A percentile compares a stretch with the other conserved stretches of the same genome.
Conservation (phyloP, 2,329 filamentous ascomycete species). For the Pseudopithomyces chartarum region DNA sequence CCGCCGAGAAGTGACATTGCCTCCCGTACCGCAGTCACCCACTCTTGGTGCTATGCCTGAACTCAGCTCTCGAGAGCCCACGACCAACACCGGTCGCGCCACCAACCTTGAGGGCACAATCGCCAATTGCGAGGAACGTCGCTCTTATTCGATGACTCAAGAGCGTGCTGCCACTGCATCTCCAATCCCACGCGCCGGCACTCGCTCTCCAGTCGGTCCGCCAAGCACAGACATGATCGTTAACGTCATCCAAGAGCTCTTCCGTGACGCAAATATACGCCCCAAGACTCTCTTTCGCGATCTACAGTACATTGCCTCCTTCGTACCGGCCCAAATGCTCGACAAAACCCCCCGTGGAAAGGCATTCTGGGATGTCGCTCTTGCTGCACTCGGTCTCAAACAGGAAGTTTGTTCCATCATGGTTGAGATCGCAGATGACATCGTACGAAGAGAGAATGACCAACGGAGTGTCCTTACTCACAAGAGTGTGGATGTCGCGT, state of each 20-base stretch:
- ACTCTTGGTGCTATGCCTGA: constrained; percentile 52
- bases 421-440: constrained; percentile 74
- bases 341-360: constrained; percentile 67
- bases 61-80: constrained; percentile 50
- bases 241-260: constrained; percentile 50
- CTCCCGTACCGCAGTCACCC: constrained; percentile 50
- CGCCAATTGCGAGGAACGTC: constrained; percentile 71
- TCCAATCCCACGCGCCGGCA: constrained; percentile 41
- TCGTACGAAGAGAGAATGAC: constrained; percentile 68
- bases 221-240: constrained; percentile 51
- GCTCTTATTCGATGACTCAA: constrained; percentile 60
- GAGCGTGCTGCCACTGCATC: constrained; percentile 42
- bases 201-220: constrained; percentile 44
- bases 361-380: constrained; percentile 87
- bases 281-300: constrained; percentile 56
- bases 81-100: constrained; percentile 48
- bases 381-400: constrained; percentile 87
- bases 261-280: constrained; percentile 51
- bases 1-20: constrained; percentile 44
- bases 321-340: constrained; percentile 62
- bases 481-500: constrained; percentile 27
- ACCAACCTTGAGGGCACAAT: constrained; percentile 68
- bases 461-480: constrained; percentile 55
- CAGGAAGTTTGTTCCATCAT: constrained; percentile 84
- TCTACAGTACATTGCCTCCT: constrained; percentile 62